Conservation (phyloP, 139 green algal genomes). For the Raphidocelis subcapitata region DNA sequence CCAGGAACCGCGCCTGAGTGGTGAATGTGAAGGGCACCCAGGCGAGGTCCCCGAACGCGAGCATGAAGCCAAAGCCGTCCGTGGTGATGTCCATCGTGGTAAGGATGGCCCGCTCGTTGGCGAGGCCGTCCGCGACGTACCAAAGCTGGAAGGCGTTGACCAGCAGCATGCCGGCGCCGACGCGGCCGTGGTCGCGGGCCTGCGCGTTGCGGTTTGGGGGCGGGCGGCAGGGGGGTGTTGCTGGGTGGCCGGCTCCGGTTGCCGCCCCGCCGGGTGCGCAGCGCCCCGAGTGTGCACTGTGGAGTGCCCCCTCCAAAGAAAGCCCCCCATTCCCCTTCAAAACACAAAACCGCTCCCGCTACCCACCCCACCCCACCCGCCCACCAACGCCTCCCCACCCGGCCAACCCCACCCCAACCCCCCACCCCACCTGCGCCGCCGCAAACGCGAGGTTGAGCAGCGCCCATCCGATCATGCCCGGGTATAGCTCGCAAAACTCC, state of each 20-base stretch:
- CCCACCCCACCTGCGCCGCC: too few species aligned
- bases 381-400: too few species aligned
- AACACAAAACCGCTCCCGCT: too few species aligned
- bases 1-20: constrained; percentile 43
- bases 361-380: neutral
- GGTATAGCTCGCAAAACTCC: constrained; percentile 93
- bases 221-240: constrained; percentile 67
- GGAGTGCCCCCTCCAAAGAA: neutral
- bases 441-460: constrained; percentile 40
- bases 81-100: constrained; percentile 99
- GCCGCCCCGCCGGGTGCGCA: neutral
- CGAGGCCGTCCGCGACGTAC: constrained; percentile 67
- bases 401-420: too few species aligned
- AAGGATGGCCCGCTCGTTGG: constrained; percentile 82
- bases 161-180: constrained; percentile 76
- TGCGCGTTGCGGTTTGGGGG: too few species aligned
- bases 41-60: constrained; percentile 94
- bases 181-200: constrained; percentile 26
- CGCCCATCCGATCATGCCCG: constrained; percentile 70
- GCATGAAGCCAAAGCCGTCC: constrained; percentile 99
- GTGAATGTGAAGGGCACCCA: constrained; percentile 98
- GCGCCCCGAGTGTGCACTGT: neutral
- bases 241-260: constrained; percentile 37
- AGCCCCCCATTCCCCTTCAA: too few species aligned
- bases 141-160: constrained; percentile 73